Evolutionary conservation across 2,329 filamentous ascomycete species (phyloP).

Genomic region (Colletotrichum nymphaeae): DNA sequence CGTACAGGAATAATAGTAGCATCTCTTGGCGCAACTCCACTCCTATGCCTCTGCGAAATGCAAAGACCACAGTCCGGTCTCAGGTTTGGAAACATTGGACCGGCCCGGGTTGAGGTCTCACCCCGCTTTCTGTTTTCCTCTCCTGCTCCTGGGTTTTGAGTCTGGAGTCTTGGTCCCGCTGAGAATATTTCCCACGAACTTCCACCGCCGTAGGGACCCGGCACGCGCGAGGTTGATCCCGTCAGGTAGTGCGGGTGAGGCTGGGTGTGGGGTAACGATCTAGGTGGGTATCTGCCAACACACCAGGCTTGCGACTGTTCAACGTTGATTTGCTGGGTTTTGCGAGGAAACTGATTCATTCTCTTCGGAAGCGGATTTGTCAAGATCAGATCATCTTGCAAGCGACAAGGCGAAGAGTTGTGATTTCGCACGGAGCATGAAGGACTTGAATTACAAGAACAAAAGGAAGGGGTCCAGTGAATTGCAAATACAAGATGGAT

Average conservation of each 20-base stretch:
- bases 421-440: neutral
- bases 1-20: neutral
- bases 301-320: neutral
- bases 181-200: neutral
- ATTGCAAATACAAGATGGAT: neutral
- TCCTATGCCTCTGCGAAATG: neutral
- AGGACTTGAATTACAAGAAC: neutral
- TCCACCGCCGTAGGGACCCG: neutral
- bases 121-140: neutral
- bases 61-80: neutral
- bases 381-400: too few species aligned
- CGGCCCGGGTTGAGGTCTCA: neutral
- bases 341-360: neutral
- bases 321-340: neutral
- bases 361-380: neutral
- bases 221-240: neutral
- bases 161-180: neutral
- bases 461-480: neutral
- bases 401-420: too few species aligned
- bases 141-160: neutral
- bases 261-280: conserved; percentile 5
- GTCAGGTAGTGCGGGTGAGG: conserved; percentile 10
- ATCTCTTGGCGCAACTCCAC: neutral
- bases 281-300: conserved; percentile 13
- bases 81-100: neutral